Percentiles rank a stretch among this genome's conserved stretches.
phyloP scores from a whole-genome alignment of 2,329 filamentous ascomycete species.

The Paraphaeosphaeria sporulosa region DNA sequence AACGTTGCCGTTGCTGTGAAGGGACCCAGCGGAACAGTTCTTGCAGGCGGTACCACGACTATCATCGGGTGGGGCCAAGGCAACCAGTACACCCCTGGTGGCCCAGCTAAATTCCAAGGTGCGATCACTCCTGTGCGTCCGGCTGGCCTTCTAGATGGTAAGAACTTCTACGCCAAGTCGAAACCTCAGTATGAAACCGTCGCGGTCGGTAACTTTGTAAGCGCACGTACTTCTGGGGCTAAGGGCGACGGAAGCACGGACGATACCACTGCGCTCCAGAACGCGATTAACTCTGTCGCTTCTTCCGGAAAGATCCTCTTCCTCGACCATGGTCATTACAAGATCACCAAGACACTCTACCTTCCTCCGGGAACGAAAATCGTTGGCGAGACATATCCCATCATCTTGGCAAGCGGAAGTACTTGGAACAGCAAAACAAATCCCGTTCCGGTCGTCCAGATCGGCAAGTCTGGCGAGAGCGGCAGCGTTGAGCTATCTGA shows the following conservation, averaged over 20 bases:
- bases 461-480: conserved; percentile 70
- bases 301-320: conserved; percentile 63
- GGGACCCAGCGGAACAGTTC: conserved; percentile 37
- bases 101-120: conserved; percentile 57
- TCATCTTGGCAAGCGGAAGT: conserved; percentile 80
- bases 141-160: conserved; percentile 54
- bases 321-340: conserved; percentile 67
- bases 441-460: conserved; percentile 71
- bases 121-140: conserved; percentile 57
- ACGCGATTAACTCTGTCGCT: conserved; percentile 70
- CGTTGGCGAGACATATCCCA: conserved; percentile 84
- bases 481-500: conserved; percentile 77
- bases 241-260: conserved; percentile 82
- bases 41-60: conserved; percentile 43
- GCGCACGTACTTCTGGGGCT: conserved; percentile 59
- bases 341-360: conserved; percentile 64
- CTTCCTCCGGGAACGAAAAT: conserved; percentile 76
- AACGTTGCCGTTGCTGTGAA: conserved; percentile 45
- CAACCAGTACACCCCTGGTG: conserved; percentile 46
- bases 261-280: conserved; percentile 82
- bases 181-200: conserved; percentile 62
- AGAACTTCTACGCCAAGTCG: conserved; percentile 59
- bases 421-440: conserved; percentile 56
- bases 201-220: conserved; percentile 69
- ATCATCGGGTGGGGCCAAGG: conserved; percentile 48